Base-by-base conservation (phyloP, 2,329 filamentous ascomycete genomes). In the Trichoderma hamatum region DNA sequence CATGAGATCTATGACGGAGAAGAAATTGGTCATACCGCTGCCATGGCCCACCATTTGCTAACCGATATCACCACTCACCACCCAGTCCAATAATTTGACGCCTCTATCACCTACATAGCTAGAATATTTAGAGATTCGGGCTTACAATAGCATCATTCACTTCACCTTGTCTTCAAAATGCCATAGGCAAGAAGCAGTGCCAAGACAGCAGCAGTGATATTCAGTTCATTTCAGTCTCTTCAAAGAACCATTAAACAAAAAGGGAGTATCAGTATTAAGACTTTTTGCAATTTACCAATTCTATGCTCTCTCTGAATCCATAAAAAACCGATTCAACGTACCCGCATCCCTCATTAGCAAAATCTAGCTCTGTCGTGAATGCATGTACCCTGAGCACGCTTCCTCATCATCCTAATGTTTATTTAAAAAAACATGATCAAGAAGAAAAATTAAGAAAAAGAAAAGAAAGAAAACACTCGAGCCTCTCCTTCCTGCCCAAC, bases 291-390 rank as follows among this genome's bases (percentile, higher is more conserved):
- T 67, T 30, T 36, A 51, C 64, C 64, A 51, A 67, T 30, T 67
- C 54, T 58, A 67, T 59, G 28, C 39, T 49, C 28, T 67, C 32
- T 55, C 21, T 36, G 3, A 51, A 64, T 51, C 30, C 54, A 46
- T 67, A 36, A n/a, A 39, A 39, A 10, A 16, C 16, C 36, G 39
- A 51, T 24, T 14, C 21, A 21, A n/a, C 46, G 30, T 36, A 46
- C 63, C 39, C 64, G 5, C 28, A 59, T 59, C 54, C 49, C 64
- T 67, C 64, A 67, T 67, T 24, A 67, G 30, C 21, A 67, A 59
- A 14, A 51, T n/a, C 39, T 43, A 43, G 39, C 16, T 43, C 9
- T 43, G 19, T 43, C 39, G 7, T 43, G 39, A 58, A 66, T 58
- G 49, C 52, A 58, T 26, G 21, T 63, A 52, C 16, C 39, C 19